Conservation (phyloP, 129 eudicot genomes). For the Erigeron canadensis region DNA sequence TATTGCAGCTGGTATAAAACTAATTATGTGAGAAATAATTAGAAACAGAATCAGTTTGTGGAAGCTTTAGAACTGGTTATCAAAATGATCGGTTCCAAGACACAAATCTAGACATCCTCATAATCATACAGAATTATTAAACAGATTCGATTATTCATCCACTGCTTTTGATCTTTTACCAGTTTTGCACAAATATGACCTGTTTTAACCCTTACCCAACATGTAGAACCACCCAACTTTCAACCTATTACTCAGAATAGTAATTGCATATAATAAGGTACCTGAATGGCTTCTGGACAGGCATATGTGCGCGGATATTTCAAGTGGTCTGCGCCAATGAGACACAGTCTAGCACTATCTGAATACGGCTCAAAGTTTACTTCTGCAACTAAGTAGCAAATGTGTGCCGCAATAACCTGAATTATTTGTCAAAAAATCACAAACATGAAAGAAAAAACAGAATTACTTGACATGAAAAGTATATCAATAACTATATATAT, state of each 20-base stretch:
- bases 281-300: conserved; percentile 99
- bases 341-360: conserved; percentile 92
- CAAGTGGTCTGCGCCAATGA: conserved; percentile 91
- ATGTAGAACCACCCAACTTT: neutral
- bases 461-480: neutral
- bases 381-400: conserved; percentile 94
- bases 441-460: conserved; percentile 15
- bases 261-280: conserved; percentile 15
- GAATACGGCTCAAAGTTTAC: conserved; percentile 89
- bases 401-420: conserved; percentile 93
- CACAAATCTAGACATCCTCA: neutral
- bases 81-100: neutral
- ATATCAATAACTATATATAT: conserved; percentile 9
- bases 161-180: too few species aligned
- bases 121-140: neutral
- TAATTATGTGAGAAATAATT: neutral
- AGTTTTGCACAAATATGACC: too few species aligned
- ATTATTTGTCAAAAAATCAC: conserved; percentile 18
- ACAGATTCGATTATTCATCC: too few species aligned
- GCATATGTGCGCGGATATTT: conserved; percentile 91
- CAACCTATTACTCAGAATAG: neutral
- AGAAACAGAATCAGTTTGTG: neutral
- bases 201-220: neutral
- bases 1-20: neutral
- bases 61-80: neutral